Base-by-base conservation (phyloP, 768 basidiomycete species). In the Kwoniella europaea region DNA sequence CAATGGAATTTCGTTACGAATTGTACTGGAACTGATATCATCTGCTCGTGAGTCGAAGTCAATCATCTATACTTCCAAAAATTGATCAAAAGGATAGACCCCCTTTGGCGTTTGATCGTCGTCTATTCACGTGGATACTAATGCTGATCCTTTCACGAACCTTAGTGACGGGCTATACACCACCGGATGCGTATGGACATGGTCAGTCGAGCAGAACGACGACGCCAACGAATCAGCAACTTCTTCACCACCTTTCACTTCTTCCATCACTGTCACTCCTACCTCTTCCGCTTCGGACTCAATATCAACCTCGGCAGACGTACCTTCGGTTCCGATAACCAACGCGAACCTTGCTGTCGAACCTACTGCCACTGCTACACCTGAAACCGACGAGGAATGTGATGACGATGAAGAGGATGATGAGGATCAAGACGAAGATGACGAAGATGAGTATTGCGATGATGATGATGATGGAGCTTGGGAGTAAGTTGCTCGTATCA, bases 141-240 rank as follows among this genome's bases (percentile, higher is more conserved):
- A 15, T 35, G 57, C 50, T 68, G 50, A 68, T 59, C 52, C 16
- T 58, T 22, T 58, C 43, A 4, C 58, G 15, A 15, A 16, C 20
- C 12, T 15, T 42, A 71, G 69, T 15, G 69, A 65, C 65, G 69
- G 53, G 3, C 42, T 62, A 7, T 71, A 71, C 53, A 62, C 64
- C 2, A 70, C 68, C 41, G 68, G 68, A 29, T 70, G 68, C 52
- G 68, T 70, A 3, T 66, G 69, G 64, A 66, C 63, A 15, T 65
- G 69, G 69, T 55, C 35, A n/a, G 69, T 71, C 6, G 41, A 60
- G 18, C 53, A 65, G 12, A 52, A 65, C 46, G 56, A 67, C n/a
- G 59, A 61, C 43, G n/a, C 20, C 56, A 52, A 67, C 46, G 52
- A 67, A 58, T 44, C 54, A 12, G 56, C 65, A 24, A 67, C 65